A percentile compares a stretch with the other conserved stretches of the same genome.
These are phyloP conservation scores for Calvatia gigantea DNA, from an alignment of 768 basidiomycete genomes.

Conservation along the genomic window DNA sequence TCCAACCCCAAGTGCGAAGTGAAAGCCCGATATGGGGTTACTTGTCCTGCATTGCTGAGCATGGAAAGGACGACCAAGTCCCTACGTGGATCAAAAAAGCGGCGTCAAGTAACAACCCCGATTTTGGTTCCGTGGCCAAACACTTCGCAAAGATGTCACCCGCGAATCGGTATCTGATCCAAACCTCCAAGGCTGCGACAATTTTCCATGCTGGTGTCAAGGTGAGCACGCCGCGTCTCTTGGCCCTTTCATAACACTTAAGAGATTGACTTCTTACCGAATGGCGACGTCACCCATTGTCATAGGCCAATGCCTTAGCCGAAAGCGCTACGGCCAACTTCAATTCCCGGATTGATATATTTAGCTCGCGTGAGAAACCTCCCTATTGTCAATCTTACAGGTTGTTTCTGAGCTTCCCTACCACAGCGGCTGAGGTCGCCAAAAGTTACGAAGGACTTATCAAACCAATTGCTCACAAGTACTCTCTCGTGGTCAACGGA, in stretches of 20 bases:
- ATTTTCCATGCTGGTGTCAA: conserved; percentile 27
- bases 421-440: conserved; percentile 19
- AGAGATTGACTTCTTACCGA: too few relatives aligned
- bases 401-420: background rate
- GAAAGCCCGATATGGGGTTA: conserved; percentile 28
- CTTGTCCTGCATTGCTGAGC: conserved; percentile 21
- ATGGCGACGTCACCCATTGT: too few relatives aligned
- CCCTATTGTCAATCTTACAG: background rate
- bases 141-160: conserved; percentile 21
- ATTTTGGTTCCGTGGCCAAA: conserved; percentile 19
- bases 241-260: background rate
- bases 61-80: conserved; percentile 19
- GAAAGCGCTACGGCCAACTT: conserved; percentile 24
- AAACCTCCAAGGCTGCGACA: conserved; percentile 27
- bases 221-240: conserved; percentile 13
- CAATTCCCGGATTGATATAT: conserved; percentile 26
- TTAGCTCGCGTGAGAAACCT: conserved; percentile 21
- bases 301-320: conserved; percentile 27
- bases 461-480: conserved; percentile 23
- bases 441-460: conserved; percentile 18
- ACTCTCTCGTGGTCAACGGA: conserved; percentile 21
- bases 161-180: conserved; percentile 24
- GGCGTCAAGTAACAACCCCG: conserved; percentile 17
- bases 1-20: conserved; percentile 21
- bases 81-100: conserved; percentile 24